Percentiles rank a stretch among this genome's conserved stretches.
Conservation (phyloP, 352 stramenopile genomes). For the Peronospora destructor region DNA sequence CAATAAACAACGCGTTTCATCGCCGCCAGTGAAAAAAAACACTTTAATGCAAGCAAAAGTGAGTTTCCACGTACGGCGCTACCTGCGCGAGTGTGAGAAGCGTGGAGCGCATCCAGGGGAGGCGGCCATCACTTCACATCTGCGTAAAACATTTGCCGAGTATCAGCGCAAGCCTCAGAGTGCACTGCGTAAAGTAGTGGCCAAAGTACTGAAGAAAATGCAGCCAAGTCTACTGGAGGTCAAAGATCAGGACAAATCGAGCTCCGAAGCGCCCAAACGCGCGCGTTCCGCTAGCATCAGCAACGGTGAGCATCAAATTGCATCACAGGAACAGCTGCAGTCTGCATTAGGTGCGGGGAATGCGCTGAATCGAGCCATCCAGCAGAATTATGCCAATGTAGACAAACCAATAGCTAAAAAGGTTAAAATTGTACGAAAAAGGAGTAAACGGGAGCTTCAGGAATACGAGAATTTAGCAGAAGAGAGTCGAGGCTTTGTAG, state of each 20-base stretch:
- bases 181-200: conserved; percentile 57
- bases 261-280: conserved; percentile 38
- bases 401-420: conserved; percentile 60
- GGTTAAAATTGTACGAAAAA: conserved; percentile 52
- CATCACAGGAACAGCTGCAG: conserved; percentile 40
- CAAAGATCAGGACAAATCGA: background rate
- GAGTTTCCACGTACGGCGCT: conserved; percentile 81
- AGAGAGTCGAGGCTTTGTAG: conserved; percentile 52
- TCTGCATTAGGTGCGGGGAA: conserved; percentile 33
- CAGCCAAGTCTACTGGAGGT: conserved; percentile 5
- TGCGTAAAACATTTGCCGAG: conserved; percentile 74
- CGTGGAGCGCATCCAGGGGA: conserved; percentile 47
- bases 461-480: conserved; percentile 1
- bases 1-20: background rate
- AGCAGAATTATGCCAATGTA: conserved; percentile 51
- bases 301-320: conserved; percentile 57
- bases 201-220: conserved; percentile 67
- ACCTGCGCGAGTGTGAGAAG: conserved; percentile 76
- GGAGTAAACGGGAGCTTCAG: conserved; percentile 13
- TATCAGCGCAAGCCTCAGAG: conserved; percentile 79
- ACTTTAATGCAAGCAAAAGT: conserved; percentile 75
- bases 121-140: conserved; percentile 49
- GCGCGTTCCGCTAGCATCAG: conserved; percentile 49
- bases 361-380: conserved; percentile 74
- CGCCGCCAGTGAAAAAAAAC: conserved; percentile 4